phyloP scores from a whole-genome alignment of 1,284 basidiomycete species.

The Malassezia dermatis region DNA sequence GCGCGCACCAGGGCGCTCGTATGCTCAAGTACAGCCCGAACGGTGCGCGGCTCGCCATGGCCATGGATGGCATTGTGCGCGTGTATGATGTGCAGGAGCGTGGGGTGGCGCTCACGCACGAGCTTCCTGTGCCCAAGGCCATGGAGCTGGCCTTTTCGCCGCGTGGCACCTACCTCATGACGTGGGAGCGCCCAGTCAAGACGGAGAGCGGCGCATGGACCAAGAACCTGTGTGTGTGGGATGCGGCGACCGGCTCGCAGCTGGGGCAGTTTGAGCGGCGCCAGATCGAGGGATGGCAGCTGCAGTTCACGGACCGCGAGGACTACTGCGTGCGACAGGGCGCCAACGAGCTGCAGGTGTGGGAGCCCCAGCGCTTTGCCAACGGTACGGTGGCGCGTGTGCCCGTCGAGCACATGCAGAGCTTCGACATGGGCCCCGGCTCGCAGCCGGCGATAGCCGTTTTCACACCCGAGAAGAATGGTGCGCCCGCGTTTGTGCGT shows the following conservation, averaged over 20 bases:
- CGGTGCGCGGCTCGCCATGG: slow-evolving; percentile 76
- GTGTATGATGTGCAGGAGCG: slow-evolving; percentile 56
- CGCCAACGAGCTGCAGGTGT: slow-evolving; percentile 76
- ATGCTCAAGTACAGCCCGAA: slow-evolving; percentile 75
- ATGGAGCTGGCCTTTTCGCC: slow-evolving; percentile 84
- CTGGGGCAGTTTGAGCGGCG: slow-evolving; percentile 65
- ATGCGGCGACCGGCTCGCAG: slow-evolving; percentile 67
- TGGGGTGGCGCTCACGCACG: slow-evolving; percentile 25
- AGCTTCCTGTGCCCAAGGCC: slow-evolving; percentile 56
- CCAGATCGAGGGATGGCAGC: slow-evolving; percentile 32
- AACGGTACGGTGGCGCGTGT: slow-evolving; percentile 68
- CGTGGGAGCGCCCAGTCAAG: slow-evolving; percentile 76
- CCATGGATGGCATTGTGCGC: slow-evolving; percentile 64
- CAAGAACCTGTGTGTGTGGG: slow-evolving; percentile 78
- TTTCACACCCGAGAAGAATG: slow-evolving; percentile 90
- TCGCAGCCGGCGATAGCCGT: slow-evolving; percentile 73
- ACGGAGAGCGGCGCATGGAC: slow-evolving; percentile 59
- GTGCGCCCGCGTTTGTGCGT: slow-evolving; percentile 79
- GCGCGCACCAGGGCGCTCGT: slow-evolving; percentile 59
- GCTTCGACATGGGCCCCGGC: slow-evolving; percentile 67
- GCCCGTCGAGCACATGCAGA: slow-evolving; percentile 67
- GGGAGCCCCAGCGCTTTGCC: slow-evolving; percentile 63
- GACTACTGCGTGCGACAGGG: slow-evolving; percentile 75
- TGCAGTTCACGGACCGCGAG: slow-evolving; percentile 85
- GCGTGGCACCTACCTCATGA: slow-evolving; percentile 77